Base-by-base conservation (phyloP, 768 basidiomycete species). In the Leccinum uliginosum region DNA sequence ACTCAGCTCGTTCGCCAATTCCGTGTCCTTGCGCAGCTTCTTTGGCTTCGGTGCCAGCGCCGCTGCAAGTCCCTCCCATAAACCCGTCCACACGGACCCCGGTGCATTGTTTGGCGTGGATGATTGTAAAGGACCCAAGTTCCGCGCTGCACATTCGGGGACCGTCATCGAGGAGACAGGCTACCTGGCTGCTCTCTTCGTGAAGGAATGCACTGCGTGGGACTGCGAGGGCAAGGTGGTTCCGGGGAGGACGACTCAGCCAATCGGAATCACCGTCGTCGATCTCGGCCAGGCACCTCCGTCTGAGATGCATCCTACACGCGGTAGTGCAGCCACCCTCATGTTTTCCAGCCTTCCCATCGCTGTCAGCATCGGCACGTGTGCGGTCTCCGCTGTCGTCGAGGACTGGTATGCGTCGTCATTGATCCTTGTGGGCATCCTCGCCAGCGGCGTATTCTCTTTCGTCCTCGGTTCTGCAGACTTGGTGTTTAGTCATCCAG, bases 101-200 rank as follows among this genome's bases (percentile, higher is more conserved):
- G 30, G 21, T 12, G 14, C 47, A 3, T 26, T 66, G 2, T 59
- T 72, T 4, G 62, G 57, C 17, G 14, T 58, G 24, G 59, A 54
- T 35, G 24, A 57, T 2, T 54, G 32, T 46, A 55, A 50, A 6
- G 72, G 71, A 3, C 88, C 88, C 50, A 91, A 89, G 65, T 92
- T 81, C 70, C 84, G 89, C 56, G 83, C 87, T 0, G 85, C 91
- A 59, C 84, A 26, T 73, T 92, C 48, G 78, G 87, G 69, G 69
- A 89, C 60, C 77, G 76, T 58, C 68, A 64, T 73, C 7, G 69
- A n/a, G 63, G 70, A 34, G 76, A 81, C 65, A 75, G 81, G 53
- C 73, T 83, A 19, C 69, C 80, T 64, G 82, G 89, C 21, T 77
- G 72, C 43, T 83, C 88, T 72, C 75, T 85, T 34, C 29, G 54